Percentiles rank a stretch among this genome's conserved stretches.
Evolutionary conservation across 73 alveolate species (phyloP).

Genomic region (Loxodes magnus): DNA sequence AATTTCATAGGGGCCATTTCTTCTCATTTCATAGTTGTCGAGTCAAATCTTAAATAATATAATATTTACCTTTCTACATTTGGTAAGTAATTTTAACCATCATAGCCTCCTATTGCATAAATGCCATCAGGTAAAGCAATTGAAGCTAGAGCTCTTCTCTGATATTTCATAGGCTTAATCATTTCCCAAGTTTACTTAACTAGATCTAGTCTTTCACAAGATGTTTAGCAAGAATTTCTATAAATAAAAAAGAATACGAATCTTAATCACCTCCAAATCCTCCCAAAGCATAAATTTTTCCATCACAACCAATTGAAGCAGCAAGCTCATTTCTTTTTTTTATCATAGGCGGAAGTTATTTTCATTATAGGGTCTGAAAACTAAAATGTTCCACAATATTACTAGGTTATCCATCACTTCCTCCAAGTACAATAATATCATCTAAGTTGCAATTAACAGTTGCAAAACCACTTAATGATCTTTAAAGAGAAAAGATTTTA

Average conservation of each 20-base stretch:
- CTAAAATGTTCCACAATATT: slow-evolving; percentile 44
- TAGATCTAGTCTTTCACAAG: slow-evolving; percentile 64
- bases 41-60: too few relatives aligned
- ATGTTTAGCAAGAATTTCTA: slow-evolving; percentile 55
- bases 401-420: slow-evolving; percentile 65
- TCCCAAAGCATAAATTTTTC: slow-evolving; percentile 64
- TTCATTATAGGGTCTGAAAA: slow-evolving; percentile 46
- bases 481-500: slow-evolving; percentile 25
- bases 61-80: too few relatives aligned
- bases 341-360: slow-evolving; percentile 44
- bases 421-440: slow-evolving; percentile 55
- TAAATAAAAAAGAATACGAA: too few relatives aligned
- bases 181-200: slow-evolving; percentile 60
- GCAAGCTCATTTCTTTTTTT: slow-evolving; percentile 73
- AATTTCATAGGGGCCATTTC: slow-evolving; percentile 45
- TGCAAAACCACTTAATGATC: slow-evolving; percentile 70
- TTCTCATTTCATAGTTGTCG: slow-evolving; percentile 49
- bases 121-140: slow-evolving; percentile 90
- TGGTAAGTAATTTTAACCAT: slow-evolving; percentile 13
- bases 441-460: slow-evolving; percentile 21
- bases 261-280: slow-evolving; percentile 73
- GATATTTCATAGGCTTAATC: slow-evolving; percentile 64
- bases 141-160: slow-evolving; percentile 83
- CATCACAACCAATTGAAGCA: slow-evolving; percentile 49
- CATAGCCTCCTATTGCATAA: slow-evolving; percentile 94